Evolutionary conservation across 2,329 filamentous ascomycete genomes (phyloP).

Genomic region (Epicoccum nigrum): DNA sequence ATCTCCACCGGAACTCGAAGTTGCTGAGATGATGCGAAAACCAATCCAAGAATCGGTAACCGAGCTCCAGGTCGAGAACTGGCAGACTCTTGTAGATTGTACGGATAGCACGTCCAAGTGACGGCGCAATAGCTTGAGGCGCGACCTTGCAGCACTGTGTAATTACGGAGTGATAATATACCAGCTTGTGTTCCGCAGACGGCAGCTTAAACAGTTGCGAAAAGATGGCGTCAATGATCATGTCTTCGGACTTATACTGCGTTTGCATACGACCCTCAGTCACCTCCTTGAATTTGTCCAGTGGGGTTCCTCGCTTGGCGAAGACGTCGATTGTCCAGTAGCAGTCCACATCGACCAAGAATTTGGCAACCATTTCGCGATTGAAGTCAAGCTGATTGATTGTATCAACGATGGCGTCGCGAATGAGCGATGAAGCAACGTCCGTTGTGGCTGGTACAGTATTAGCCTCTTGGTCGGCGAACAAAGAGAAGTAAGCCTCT

Average conservation of each 20-base stretch:
- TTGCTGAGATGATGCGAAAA: slow-evolving; percentile 98
- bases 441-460: slow-evolving; percentile 80
- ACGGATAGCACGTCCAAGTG: slow-evolving; percentile 88
- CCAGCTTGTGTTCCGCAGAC: slow-evolving; percentile 85
- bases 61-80: slow-evolving; percentile 84
- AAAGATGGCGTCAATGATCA: slow-evolving; percentile 96
- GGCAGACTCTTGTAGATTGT: slow-evolving; percentile 85
- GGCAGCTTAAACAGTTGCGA: slow-evolving; percentile 92
- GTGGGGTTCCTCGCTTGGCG: slow-evolving; percentile 89
- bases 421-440: slow-evolving; percentile 81
- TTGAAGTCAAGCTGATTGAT: slow-evolving; percentile 96
- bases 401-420: slow-evolving; percentile 86
- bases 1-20: slow-evolving; percentile 99
- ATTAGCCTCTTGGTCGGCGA: slow-evolving; percentile 82
- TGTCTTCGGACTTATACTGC: slow-evolving; percentile 97
- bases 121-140: slow-evolving; percentile 93
- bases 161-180: slow-evolving; percentile 94
- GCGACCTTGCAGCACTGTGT: slow-evolving; percentile 96
- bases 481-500: slow-evolving; percentile 93
- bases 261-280: slow-evolving; percentile 70
- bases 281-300: slow-evolving; percentile 79
- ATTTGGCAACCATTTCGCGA: slow-evolving; percentile 82
- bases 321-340: slow-evolving; percentile 92
- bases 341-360: slow-evolving; percentile 91
- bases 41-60: slow-evolving; percentile 92